Evolutionary conservation across 768 basidiomycete genomes (phyloP), one percentile per base, ranked within the genome.

Genomic region (Russula dissimulans): DNA sequence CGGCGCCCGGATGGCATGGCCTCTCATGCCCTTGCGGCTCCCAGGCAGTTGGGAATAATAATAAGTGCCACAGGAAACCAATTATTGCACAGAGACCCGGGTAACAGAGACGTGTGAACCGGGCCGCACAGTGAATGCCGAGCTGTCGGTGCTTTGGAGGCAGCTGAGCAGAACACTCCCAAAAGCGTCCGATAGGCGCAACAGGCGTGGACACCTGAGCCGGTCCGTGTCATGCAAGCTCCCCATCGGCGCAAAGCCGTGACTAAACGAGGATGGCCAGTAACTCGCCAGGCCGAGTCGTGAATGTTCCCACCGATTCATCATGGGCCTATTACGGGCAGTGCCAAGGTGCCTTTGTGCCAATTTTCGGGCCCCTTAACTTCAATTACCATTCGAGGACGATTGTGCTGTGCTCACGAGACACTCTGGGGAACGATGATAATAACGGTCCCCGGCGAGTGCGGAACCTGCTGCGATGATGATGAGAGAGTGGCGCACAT

Each of bases 171-270:
- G 60, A 52, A 34, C 54, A 45, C 55, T 18, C 42, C 42, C 48
- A 29, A 17, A 15, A 22, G 42, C 47, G 32, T 43, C 22, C 54
- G 41, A 54, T 47, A 29, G 34, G 43, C 42, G 36, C 38, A 44
- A 26, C 18, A 12, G 54, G 54, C 43, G 43, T 38, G 38, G 46
- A 57, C 61, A 62, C 61, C 38, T 57, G 61, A 57, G 32, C 56
- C 11, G 11, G 17, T n/a, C 32, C 48, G 54, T 49, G 54, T 41
- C 54, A 60, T 26, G 17, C 15, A 26, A 26, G 34, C 17, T 17
- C 10, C 7, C 11, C 5, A 36, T 0, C 10, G 55, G 49, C 49
- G 60, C 38, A 61, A 39, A 29, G 26, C 36, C 44, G 9, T 46
- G 36, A 11, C 57, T 26, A n/a, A 53, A 59, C 11, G 44, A 17